Percentiles rank a stretch among this genome's conserved stretches.
Conservation (phyloP, 1,284 basidiomycete species). For the Papiliotrema terrestris region DNA sequence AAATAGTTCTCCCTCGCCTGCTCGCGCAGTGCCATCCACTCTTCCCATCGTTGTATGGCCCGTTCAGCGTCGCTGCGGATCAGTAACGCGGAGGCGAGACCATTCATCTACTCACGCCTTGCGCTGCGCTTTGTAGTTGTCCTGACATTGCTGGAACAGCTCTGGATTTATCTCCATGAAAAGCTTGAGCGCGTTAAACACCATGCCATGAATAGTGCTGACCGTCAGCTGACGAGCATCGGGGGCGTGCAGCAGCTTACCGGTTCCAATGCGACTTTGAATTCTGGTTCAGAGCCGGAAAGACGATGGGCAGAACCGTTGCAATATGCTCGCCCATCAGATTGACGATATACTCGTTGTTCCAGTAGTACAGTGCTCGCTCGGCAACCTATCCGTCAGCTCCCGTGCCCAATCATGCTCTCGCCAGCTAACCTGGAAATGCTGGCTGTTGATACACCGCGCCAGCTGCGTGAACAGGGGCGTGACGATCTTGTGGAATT, state of each 20-base stretch:
- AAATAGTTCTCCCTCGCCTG: constrained; percentile 67
- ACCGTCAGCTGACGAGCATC: constrained; percentile 3
- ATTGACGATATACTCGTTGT: constrained; percentile 99
- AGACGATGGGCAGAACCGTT: constrained; percentile 90
- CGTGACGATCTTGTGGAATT: constrained; percentile 95
- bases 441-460: constrained; percentile 97
- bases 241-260: constrained; percentile 53
- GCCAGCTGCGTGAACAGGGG: constrained; percentile 93
- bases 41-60: constrained; percentile 71
- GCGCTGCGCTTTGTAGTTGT: constrained; percentile 86
- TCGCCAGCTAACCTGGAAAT: constrained; percentile 71
- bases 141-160: constrained; percentile 89
- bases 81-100: background rate
- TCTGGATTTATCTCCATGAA: constrained; percentile 99
- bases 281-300: constrained; percentile 95
- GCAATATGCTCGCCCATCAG: constrained; percentile 96
- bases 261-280: constrained; percentile 98
- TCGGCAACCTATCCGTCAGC: constrained; percentile 65
- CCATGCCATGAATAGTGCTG: constrained; percentile 98
- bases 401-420: background rate
- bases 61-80: constrained; percentile 71
- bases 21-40: constrained; percentile 76
- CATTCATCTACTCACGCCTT: constrained; percentile 62
- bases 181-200: constrained; percentile 95
- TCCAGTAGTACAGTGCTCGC: constrained; percentile 91